Percentiles rank a stretch among this genome's conserved stretches.
Conservation (phyloP, 164 flowering plant genomes). For the Euptelea pleiosperma region DNA sequence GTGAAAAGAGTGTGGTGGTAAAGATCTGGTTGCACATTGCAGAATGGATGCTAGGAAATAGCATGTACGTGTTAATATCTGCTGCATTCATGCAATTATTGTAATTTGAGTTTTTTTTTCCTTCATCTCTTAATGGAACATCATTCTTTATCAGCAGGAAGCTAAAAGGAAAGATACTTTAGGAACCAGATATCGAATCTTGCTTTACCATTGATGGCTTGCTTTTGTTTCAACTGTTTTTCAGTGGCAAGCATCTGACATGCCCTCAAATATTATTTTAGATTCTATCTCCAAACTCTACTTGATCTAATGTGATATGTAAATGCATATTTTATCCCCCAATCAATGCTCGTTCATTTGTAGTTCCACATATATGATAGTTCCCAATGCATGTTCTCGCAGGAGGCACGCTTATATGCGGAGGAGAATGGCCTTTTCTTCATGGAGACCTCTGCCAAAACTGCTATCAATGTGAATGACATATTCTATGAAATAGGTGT, state of each 20-base stretch:
- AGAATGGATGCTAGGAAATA: not conserved
- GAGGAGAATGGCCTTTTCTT: conserved; percentile 87
- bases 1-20: not conserved
- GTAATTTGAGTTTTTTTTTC: not conserved
- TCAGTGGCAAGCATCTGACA: too few relatives aligned
- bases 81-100: too few relatives aligned
- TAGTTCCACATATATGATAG: conserved; percentile 3
- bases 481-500: conserved; percentile 84
- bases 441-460: conserved; percentile 87
- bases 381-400: conserved; percentile 16
- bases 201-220: too few relatives aligned
- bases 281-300: too few relatives aligned
- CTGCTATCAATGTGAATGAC: conserved; percentile 74
- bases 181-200: not conserved
- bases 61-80: too few relatives aligned
- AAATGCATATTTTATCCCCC: not conserved
- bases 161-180: not conserved
- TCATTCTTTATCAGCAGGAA: not conserved
- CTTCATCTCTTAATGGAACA: too few relatives aligned
- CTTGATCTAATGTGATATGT: conserved; percentile 1
- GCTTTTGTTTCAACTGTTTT: too few relatives aligned
- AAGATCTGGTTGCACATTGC: not conserved
- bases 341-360: not conserved
- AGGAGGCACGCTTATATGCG: conserved; percentile 77
- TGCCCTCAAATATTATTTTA: too few relatives aligned